Evolutionary conservation across 2,329 filamentous ascomycete species (phyloP).

Genomic region (Cercospora sp.): DNA sequence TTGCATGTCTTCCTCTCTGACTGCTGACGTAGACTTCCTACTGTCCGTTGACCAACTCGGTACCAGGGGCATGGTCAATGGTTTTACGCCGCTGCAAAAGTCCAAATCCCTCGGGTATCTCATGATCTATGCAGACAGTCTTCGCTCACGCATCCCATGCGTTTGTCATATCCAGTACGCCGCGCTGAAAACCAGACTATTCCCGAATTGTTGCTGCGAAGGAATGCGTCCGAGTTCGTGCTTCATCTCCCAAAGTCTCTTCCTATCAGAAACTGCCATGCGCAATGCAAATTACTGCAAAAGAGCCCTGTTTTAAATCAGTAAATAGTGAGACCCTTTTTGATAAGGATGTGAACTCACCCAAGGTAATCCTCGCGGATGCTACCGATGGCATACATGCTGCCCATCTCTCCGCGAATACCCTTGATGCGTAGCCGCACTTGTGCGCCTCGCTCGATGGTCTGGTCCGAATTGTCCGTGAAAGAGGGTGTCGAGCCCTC

Average conservation of each 20-base stretch:
- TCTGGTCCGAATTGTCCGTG: slow-evolving; percentile 90
- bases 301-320: slow-evolving; percentile 13
- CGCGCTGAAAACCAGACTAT: slow-evolving; percentile 18
- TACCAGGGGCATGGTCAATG: neutral
- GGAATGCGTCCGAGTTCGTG: neutral
- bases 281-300: slow-evolving; percentile 11
- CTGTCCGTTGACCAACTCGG: neutral
- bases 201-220: neutral
- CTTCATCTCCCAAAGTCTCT: neutral
- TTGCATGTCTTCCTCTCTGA: neutral
- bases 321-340: neutral
- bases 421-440: slow-evolving; percentile 93
- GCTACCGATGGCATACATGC: slow-evolving; percentile 95
- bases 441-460: slow-evolving; percentile 91
- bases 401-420: slow-evolving; percentile 86
- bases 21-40: neutral
- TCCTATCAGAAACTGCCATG: neutral
- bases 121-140: slow-evolving; percentile 25
- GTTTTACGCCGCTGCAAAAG: neutral
- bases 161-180: slow-evolving; percentile 18
- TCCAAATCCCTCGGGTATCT: slow-evolving; percentile 21
- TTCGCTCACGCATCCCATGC: slow-evolving; percentile 5
- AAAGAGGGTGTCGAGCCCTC: slow-evolving; percentile 97
- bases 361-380: slow-evolving; percentile 71
- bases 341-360: slow-evolving; percentile 20